Conservation (phyloP, 2,329 filamentous ascomycete species). For the Exserohilum rostratum region DNA sequence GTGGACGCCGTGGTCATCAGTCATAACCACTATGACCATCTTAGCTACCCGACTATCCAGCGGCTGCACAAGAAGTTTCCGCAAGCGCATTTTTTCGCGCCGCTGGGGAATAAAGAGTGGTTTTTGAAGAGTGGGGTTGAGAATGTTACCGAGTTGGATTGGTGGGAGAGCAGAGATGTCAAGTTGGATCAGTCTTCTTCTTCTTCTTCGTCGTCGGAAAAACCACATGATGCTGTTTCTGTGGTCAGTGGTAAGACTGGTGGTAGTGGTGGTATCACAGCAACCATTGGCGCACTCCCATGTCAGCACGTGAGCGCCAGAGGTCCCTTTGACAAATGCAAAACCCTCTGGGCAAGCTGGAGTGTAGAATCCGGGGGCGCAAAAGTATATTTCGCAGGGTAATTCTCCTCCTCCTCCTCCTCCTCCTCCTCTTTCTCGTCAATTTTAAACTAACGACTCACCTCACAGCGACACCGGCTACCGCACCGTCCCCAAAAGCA, state of each 20-base stretch:
- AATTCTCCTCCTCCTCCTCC: slow-evolving; percentile 26
- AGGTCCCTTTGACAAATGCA: slow-evolving; percentile 69
- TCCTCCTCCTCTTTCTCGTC: neutral
- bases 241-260: slow-evolving; percentile 9
- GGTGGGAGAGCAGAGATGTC: slow-evolving; percentile 89
- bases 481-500: slow-evolving; percentile 70
- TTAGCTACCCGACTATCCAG: slow-evolving; percentile 76
- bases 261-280: slow-evolving; percentile 61
- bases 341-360: slow-evolving; percentile 90
- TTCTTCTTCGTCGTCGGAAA: no score
- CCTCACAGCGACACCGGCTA: slow-evolving; percentile 82
- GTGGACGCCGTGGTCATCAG: slow-evolving; percentile 79
- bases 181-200: slow-evolving; percentile 59
- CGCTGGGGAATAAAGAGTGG: slow-evolving; percentile 82
- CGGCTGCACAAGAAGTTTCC: slow-evolving; percentile 75
- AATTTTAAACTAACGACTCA: slow-evolving; percentile 19
- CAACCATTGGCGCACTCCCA: slow-evolving; percentile 77
- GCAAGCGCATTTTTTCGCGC: slow-evolving; percentile 85
- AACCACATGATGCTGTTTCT: slow-evolving; percentile 3
- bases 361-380: slow-evolving; percentile 73
- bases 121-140: slow-evolving; percentile 72
- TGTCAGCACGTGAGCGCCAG: slow-evolving; percentile 82
- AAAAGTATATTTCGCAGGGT: slow-evolving; percentile 82
- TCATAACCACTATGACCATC: slow-evolving; percentile 92
- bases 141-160: slow-evolving; percentile 88